phyloP scores from a whole-genome alignment of 257 asterid species.

The Leonotis leonurus region DNA sequence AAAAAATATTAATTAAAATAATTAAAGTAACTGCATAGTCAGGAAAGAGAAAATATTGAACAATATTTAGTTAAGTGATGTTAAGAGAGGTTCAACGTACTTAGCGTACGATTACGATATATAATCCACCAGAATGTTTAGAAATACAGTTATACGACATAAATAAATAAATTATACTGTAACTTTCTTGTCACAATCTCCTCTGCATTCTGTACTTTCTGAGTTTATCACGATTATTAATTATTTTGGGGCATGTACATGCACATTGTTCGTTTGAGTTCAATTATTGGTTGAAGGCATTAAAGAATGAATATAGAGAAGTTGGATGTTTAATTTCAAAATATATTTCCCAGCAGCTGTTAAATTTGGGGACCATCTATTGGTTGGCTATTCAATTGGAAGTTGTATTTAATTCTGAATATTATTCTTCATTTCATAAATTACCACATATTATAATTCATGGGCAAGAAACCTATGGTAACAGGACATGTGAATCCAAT shows the following conservation, averaged over 20 bases:
- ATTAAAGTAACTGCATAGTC: no score
- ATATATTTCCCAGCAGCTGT: conserved; percentile 22
- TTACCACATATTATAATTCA: conserved; percentile 1
- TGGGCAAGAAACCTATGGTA: conserved; percentile 11
- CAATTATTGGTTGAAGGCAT: conserved; percentile 32
- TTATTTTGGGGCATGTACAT: conserved; percentile 7
- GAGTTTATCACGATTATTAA: not conserved
- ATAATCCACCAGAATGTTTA: not conserved
- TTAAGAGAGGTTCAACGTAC: conserved; percentile 27
- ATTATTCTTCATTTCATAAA: conserved; percentile 3
- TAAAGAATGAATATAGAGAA: not conserved
- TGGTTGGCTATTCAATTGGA: conserved; percentile 24
- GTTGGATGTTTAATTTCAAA: conserved; percentile 19
- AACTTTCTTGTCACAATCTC: conserved; percentile 19
- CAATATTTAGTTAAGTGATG: no score
- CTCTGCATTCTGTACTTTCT: conserved; percentile 6
- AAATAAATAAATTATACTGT: no score
- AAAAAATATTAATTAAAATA: no score
- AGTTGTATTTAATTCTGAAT: conserved; percentile 1
- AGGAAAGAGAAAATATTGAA: not conserved
- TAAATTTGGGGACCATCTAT: conserved; percentile 28
- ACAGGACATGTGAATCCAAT: conserved; percentile 21
- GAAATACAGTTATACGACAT: no score
- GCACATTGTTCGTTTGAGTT: conserved; percentile 22
- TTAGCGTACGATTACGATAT: conserved; percentile 18